Conservation (phyloP, 345 rosid species). For the Moricandia moricandioides region DNA sequence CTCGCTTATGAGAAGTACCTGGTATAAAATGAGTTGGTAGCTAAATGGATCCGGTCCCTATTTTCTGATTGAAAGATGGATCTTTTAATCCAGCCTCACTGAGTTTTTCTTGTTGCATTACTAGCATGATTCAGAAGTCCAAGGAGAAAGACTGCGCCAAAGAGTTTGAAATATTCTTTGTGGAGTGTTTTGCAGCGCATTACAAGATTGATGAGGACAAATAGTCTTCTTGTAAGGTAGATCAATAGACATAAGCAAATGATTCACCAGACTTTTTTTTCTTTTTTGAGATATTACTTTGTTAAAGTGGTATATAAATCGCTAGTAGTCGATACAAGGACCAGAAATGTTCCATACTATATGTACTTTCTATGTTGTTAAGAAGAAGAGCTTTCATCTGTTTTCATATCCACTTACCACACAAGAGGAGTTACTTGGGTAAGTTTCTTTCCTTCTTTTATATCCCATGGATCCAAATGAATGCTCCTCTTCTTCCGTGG, state of each 20-base stretch:
- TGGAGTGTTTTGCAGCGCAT: not conserved
- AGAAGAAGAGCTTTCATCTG: constrained; percentile 9
- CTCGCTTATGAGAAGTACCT: not conserved
- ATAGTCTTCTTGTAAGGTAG: not conserved
- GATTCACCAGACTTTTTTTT: not conserved
- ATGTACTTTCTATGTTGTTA: not conserved
- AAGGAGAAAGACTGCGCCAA: constrained; percentile 55
- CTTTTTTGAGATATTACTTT: not conserved
- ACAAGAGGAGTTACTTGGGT: not conserved
- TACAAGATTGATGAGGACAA: not conserved
- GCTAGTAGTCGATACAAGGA: not conserved
- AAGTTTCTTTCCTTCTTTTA: not conserved
- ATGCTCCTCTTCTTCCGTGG: constrained; percentile 10
- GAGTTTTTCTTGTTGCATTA: not conserved
- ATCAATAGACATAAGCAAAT: not conserved
- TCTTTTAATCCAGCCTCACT: not conserved
- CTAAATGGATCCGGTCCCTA: not conserved
- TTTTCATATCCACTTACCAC: constrained; percentile 7
- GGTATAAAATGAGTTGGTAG: not conserved
- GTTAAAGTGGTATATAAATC: not conserved
- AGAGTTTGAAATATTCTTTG: constrained; percentile 27
- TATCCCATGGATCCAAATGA: not conserved
- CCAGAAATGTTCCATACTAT: not conserved
- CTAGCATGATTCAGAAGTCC: constrained; percentile 35
- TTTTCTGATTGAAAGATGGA: not conserved